Base-by-base conservation (phyloP, 768 basidiomycete genomes). In the Tylopilus felleus region DNA sequence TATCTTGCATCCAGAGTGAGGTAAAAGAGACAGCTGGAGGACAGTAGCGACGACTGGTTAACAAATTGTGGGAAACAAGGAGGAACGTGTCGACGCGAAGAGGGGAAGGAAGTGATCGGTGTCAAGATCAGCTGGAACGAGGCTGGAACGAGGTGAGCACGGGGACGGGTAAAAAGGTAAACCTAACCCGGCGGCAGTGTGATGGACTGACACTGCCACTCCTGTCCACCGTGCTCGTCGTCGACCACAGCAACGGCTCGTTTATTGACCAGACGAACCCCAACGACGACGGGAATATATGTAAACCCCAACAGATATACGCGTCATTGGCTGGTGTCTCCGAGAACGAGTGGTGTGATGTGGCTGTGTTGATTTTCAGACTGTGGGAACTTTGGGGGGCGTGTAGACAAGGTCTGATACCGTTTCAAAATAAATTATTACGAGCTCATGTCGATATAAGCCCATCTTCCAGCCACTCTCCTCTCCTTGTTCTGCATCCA, bases 361-460 rank as follows among this genome's bases (percentile, higher is more conserved):
- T 68, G 68, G 68, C 68, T 59, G 64, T 70, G 68, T 19, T 48
- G 48, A 62, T 64, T 55, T 65, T 59, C 38, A n/a, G 43, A 38
- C 7, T 63, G 68, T 69, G 68, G 1, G 68, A 69, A 70, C 0
- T 41, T 69, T 69, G 68, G 68, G 56, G n/a, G 67, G 59, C 4
- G 21, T 33, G 13, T 45, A 54, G 57, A 64, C 64, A 65, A 65
- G 58, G 47, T 47, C 54, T 65, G 63, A 65, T 62, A 55, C 52
- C 36, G 14, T 39, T 49, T 42, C 38, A 53, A 40, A 40, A 40
- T 58, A 60, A 60, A 60, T 58, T 58, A 58, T 53, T 54, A 46
- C 31, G n/a, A n/a, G 49, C 10, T 35, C 48, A 33, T 33, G 51
- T 52, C 49, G 39, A 65, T 66, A 59, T 25, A 36, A 36, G 12